Conservation (phyloP, 768 basidiomycete species). For the Boletellus sp. region DNA sequence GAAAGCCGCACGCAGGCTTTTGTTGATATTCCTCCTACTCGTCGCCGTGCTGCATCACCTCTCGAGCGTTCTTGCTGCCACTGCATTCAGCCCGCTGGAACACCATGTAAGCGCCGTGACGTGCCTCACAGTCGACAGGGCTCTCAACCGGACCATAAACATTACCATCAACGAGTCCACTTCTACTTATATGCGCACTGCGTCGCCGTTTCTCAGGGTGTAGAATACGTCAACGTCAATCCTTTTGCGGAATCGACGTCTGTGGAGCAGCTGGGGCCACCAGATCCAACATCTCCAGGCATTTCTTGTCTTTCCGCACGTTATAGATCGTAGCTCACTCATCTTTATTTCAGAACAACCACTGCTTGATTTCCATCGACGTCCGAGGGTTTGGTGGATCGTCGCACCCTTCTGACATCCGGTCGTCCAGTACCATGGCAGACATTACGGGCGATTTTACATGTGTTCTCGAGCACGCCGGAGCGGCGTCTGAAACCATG, state of each 20-base stretch:
- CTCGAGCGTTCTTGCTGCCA: neutral
- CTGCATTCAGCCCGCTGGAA: conserved; percentile 36
- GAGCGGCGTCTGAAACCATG: conserved; percentile 29
- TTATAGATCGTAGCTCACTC: neutral
- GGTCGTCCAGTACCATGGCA: conserved; percentile 53
- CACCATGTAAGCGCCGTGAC: conserved; percentile 33
- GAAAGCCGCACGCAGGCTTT: too few species aligned
- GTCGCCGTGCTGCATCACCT: neutral
- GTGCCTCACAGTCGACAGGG: conserved; percentile 43
- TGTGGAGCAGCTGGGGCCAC: conserved; percentile 73
- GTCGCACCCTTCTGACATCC: conserved; percentile 58
- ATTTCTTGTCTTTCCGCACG: neutral
- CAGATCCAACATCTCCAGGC: conserved; percentile 69
- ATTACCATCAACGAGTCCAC: conserved; percentile 46
- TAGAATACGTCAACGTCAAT: conserved; percentile 67
- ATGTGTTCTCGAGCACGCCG: conserved; percentile 56
- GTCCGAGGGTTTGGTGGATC: conserved; percentile 71
- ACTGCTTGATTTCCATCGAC: conserved; percentile 59
- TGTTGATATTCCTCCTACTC: conserved; percentile 3
- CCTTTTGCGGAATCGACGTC: conserved; percentile 46
- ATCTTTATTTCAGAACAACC: conserved; percentile 45
- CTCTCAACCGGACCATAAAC: conserved; percentile 30
- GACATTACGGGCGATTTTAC: conserved; percentile 62
- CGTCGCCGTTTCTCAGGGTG: neutral
- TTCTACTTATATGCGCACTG: conserved; percentile 4